Evolutionary conservation across 129 eudicot genomes (phyloP), one percentile per base, ranked within the genome.

Genomic region (Tagetes patula): DNA sequence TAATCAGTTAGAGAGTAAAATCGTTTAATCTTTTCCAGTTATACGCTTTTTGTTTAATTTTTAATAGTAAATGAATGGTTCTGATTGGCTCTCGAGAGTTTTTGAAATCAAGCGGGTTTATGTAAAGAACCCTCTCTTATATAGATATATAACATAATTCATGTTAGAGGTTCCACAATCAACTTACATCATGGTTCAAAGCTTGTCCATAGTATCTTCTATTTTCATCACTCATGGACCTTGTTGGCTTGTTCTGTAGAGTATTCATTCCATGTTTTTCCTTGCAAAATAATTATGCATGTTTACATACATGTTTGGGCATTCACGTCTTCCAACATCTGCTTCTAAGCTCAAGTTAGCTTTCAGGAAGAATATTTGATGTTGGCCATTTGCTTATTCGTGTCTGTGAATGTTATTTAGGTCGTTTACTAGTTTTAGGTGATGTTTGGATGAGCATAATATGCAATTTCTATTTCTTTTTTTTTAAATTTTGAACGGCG

Each of bases 281-380:
- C 2, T 63, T 37, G 30, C 40, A 50, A 65, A 38, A 49, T 38
- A 49, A 32, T 45, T 14, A 73, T 61, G 70, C 70, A 61, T 13
- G 20, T 72, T 9, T 1, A 27, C 36, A 45, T 73, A 13, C 34
- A 10, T 54, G 55, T 56, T 39, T 41, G 41, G 41, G 41, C 54
- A 55, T 55, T 71, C 42, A 56, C 41, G 48, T 62, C 38, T 47
- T 74, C 71, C 37, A 20, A 62, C 50, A 74, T 20, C 37, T 63
- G 7, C 42, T 48, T 36, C 7, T 12, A 33, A 60, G 34, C 59
- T 60, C 20, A 34, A 38, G 69, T 3, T 64, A 48, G 32, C 48
- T 45, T 60, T 45, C 68, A 43, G 45, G 37, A 59, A 47, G 46
- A 45, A 47, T 9, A 48, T 27, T n/a, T 32, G 1, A 31, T 13